These are phyloP conservation scores for Niveomyces coronatus DNA, from an alignment of 2,329 filamentous ascomycete species.

Conservation along the genomic window DNA sequence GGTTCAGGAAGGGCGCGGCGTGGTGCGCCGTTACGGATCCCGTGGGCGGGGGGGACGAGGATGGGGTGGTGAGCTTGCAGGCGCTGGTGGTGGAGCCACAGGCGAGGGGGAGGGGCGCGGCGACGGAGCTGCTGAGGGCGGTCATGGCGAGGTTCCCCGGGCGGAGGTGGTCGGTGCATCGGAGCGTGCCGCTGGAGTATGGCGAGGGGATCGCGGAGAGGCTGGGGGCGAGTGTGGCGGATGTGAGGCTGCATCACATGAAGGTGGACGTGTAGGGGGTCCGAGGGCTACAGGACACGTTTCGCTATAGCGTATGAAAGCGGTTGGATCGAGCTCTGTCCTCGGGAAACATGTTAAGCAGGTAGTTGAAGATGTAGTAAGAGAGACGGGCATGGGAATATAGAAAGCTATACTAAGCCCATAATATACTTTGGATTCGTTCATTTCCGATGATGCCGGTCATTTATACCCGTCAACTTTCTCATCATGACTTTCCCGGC, in stretches of 20 bases:
- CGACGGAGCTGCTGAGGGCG: slow-evolving; percentile 12
- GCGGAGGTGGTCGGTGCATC: slow-evolving; percentile 11
- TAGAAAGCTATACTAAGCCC: no score
- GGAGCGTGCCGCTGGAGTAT: slow-evolving; percentile 10
- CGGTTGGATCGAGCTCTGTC: no score
- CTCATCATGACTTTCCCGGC: no score
- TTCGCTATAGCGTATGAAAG: no score
- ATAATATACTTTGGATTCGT: not conserved
- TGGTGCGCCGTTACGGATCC: slow-evolving; percentile 14
- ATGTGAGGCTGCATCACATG: slow-evolving; percentile 10
- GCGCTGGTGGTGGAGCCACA: slow-evolving; percentile 13
- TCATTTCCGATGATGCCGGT: not conserved
- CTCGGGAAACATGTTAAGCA: no score
- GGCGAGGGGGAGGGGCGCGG: slow-evolving; percentile 12
- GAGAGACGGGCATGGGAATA: no score
- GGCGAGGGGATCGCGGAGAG: slow-evolving; percentile 10
- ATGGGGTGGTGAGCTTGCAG: slow-evolving; percentile 7
- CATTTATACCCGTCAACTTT: not conserved
- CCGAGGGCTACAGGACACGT: no score
- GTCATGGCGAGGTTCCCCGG: slow-evolving; percentile 13
- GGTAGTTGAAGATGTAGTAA: no score
- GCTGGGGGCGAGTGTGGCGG: slow-evolving; percentile 5
- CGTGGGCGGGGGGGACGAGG: slow-evolving; percentile 10
- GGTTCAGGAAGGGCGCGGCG: slow-evolving; percentile 13
- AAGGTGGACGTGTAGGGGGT: slow-evolving; percentile 1